phyloP scores from a whole-genome alignment of 2,329 filamentous ascomycete genomes.

The Tolypocladium ovalisporum region DNA sequence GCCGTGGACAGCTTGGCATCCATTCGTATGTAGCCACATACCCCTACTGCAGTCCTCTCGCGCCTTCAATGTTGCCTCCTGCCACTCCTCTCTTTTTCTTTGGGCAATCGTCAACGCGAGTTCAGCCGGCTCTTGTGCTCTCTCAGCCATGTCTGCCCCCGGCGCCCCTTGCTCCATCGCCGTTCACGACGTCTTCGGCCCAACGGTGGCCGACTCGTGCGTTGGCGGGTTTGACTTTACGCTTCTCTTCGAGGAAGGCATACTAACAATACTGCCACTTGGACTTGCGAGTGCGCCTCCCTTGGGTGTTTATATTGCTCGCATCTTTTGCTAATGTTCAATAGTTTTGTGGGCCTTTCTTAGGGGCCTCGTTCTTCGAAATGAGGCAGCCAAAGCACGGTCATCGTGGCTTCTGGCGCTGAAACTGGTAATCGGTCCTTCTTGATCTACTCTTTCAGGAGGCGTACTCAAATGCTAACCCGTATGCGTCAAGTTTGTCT shows the following conservation, averaged over 20 bases:
- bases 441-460: background rate
- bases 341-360: conserved; percentile 3
- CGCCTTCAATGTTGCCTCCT: background rate
- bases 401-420: conserved; percentile 6
- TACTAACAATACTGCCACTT: conserved; percentile 12
- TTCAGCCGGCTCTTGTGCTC: background rate
- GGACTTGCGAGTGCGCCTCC: conserved; percentile 6
- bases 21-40: background rate
- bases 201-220: conserved; percentile 7
- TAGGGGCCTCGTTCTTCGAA: conserved; percentile 1
- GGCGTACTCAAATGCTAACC: background rate
- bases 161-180: conserved; percentile 3
- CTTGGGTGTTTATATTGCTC: background rate
- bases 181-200: conserved; percentile 8
- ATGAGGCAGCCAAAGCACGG: conserved; percentile 3
- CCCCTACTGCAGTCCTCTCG: background rate
- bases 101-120: background rate
- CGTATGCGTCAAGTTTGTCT: background rate
- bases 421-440: conserved; percentile 5
- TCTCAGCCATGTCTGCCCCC: background rate
- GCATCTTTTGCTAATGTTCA: background rate
- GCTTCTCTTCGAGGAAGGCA: conserved; percentile 15
- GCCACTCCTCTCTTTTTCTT: background rate
- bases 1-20: background rate
- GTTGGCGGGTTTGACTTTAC: conserved; percentile 18